Evolutionary conservation across 441 rosid species (phyloP), one percentile per base, ranked within the genome.

Genomic region (Gossypium schwendimanii): DNA sequence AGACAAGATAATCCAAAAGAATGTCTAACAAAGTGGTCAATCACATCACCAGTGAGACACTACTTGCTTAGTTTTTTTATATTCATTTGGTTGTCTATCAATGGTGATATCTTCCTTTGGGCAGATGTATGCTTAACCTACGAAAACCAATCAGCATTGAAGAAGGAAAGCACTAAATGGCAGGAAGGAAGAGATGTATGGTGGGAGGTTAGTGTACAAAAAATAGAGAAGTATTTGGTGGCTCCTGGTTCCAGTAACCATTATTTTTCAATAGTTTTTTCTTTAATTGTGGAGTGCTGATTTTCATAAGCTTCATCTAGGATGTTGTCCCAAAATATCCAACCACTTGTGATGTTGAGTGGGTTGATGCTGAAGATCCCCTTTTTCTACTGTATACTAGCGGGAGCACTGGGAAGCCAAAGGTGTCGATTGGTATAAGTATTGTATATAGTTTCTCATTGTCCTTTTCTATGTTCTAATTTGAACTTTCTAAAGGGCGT

Each of bases 331-430:
- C 92, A 44, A 83, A 86, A 69, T 95, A 82, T 84, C 91, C 96
- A 69, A 87, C 90, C 24, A 81, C 84, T 3, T 95, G 98, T 81
- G 96, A 82, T 31, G 92, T 93, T 60, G 97, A 90, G 86, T 95
- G 99, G 99, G 91, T 92, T 81, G 99, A 95, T 87, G 98, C 99
- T 3, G 99, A 95, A 88, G 98, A 93, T 89, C 94, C 99, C 55
- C 83, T 94, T 73, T 94, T 94, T 82, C 87, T 94, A 75, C 91
- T 94, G 58, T 94, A 94, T 80, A 94, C 99, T 54, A 94, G 99
- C 72, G 99, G 99, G 75, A 94, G 99, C 87, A 94, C 99, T 0
- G 99, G 99, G 74, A 94, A 94, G 80, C 99, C 99, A 36, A 94
- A 94, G 99, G 99, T 91, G 75, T 39, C 0, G 31, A 20, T 64